phyloP scores from a whole-genome alignment of 805 yeast genomes.

The Cyberlindnera galapagoensis region DNA sequence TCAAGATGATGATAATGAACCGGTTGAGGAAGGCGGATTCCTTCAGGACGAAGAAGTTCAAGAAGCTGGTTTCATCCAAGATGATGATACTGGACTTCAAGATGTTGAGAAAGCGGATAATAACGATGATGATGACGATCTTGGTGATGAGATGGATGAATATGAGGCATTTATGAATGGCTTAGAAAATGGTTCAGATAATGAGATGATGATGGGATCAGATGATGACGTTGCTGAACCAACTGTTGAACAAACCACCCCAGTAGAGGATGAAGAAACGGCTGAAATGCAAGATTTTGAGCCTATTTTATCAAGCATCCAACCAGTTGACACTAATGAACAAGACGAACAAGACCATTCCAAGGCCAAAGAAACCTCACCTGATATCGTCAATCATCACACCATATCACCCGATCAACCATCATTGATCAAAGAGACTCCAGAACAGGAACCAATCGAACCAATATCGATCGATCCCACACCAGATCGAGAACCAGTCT shows the following conservation, averaged over 20 bases:
- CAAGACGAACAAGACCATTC: background rate
- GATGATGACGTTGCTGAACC: background rate
- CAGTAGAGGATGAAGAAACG: constrained; percentile 20
- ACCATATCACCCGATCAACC: too few relatives aligned
- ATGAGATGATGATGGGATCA: constrained; percentile 9
- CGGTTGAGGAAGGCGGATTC: too few relatives aligned
- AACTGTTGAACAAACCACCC: too few relatives aligned
- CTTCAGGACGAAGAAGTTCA: constrained; percentile 4
- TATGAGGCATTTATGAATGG: constrained; percentile 21
- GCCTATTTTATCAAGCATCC: background rate
- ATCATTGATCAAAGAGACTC: too few relatives aligned
- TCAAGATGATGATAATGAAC: constrained; percentile 1
- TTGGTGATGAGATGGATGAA: constrained; percentile 14
- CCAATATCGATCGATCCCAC: too few relatives aligned
- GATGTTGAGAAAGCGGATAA: constrained; percentile 7
- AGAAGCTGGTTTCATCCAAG: background rate
- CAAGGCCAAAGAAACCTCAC: constrained; percentile 1
- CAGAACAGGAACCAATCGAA: background rate
- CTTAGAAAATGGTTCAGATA: constrained; percentile 6
- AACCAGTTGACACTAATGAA: constrained; percentile 2
- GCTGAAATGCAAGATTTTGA: constrained; percentile 25
- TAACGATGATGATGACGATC: constrained; percentile 4
- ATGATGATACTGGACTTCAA: constrained; percentile 2
- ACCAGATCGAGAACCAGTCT: too few relatives aligned
- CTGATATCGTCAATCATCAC: too few relatives aligned